Evolutionary conservation across 2,329 filamentous ascomycete species (phyloP), one percentile per base, ranked within the genome.

Genomic region (Neofusicoccum laricinum): DNA sequence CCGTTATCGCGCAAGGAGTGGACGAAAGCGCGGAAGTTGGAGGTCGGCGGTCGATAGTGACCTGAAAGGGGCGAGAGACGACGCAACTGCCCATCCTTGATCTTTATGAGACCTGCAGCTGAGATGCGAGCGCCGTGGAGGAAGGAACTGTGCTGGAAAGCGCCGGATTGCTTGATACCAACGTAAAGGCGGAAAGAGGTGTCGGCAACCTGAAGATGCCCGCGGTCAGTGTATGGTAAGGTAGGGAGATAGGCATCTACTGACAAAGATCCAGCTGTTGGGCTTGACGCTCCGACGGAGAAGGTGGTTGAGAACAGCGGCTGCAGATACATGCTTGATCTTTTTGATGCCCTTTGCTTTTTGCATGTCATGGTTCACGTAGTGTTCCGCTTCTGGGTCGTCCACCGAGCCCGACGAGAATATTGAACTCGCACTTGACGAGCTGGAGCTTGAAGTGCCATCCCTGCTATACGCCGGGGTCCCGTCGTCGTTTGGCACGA

Each of bases 81-180:
- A 1, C 85, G 83, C n/a, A 97, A 76, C 34, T 90, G 86, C 1
- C 93, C 93, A 69, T 93, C 83, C 73, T 92, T 92, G 72, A 97
- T 88, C 75, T 91, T 93, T 73, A 97, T 92, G 30, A 94, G 80
- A 0, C 93, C 93, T 3, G 93, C 93, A 0, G 93, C 89, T 0
- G 88, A 87, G 61, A 97, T 93, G 12, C 93, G 87, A 10, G 88
- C 85, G 25, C 93, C 93, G 67, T 93, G 90, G 1, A 97, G 82
- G 71, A 97, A 97, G 0, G 91, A 95, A 12, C 90, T 93, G 76
- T 97, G 93, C 71, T 97, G 93, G 71, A 97, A 97, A 4, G 90
- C 88, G 11, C 93, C 93, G 3, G 88, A 90, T 74, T 91, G 87
- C 72, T 97, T 97, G 80, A 97, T 95, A 53, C 93, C 93, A 38